These are phyloP conservation scores for Crataegus laevigata DNA, from an alignment of 306 rosid species.

Conservation along the genomic window DNA sequence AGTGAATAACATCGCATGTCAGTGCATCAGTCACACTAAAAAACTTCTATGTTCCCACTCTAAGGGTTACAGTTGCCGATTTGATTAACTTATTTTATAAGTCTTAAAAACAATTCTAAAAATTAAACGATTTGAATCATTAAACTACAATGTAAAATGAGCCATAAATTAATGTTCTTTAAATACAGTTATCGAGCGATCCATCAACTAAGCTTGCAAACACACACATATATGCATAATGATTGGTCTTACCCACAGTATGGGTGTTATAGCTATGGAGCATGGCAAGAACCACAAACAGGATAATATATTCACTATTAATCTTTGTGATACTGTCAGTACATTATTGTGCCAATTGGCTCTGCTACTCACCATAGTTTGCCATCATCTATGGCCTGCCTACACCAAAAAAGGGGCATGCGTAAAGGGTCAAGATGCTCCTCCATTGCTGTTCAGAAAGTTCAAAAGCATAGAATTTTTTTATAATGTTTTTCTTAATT, in stretches of 20 bases:
- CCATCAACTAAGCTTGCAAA: no score
- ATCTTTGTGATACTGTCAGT: constrained; percentile 22
- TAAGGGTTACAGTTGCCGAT: no score
- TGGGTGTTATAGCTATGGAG: constrained; percentile 7
- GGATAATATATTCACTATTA: constrained; percentile 8
- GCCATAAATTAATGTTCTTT: no score
- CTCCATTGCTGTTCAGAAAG: constrained; percentile 25
- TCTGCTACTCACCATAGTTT: neutral
- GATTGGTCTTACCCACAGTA: neutral
- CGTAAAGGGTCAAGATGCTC: constrained; percentile 26
- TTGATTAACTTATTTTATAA: no score
- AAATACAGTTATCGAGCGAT: no score
- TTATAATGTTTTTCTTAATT: neutral
- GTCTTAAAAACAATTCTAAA: no score
- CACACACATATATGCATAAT: neutral
- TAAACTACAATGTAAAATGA: no score
- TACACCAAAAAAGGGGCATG: neutral
- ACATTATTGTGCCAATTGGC: constrained; percentile 24
- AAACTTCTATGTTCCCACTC: no score
- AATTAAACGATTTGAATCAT: no score
- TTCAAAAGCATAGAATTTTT: neutral
- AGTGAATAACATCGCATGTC: no score
- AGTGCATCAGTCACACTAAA: no score
- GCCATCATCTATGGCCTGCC: constrained; percentile 10
- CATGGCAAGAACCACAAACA: constrained; percentile 11